Base-by-base conservation (phyloP, 2,329 filamentous ascomycete genomes). In the Phialophora tarda region DNA sequence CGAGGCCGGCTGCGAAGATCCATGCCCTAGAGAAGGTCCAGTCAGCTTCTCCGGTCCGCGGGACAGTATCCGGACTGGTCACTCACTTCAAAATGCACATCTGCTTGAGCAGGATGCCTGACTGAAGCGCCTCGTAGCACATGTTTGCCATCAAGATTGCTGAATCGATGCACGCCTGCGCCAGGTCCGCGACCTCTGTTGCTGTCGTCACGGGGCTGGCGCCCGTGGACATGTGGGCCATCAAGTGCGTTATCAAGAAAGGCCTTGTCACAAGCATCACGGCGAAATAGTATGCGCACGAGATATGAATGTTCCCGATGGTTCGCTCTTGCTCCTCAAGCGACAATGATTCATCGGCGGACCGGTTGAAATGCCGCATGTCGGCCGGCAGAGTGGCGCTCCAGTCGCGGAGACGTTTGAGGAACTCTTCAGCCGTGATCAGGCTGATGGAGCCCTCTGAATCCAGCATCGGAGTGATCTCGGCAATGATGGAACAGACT, bases 41-140 rank as follows among this genome's bases (percentile, higher is more conserved):
- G 47, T 21, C 34, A 8, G 23, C 17, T 6, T 8, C 21, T n/a
- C 38, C 38, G 3, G 26, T 59, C 41, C 12, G 4, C 14, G 32
- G 32, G 21, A 32, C 11, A 28, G n/a, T 14, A 48, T 14, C 3
- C 8, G 32, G 8, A 8, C 21, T 8, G 4, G 32, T 23, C 53
- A 70, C 82, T 75, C 74, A 86, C 85, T 87, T 88, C 62, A 88
- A 75, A 4, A 88, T 82, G 47, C 83, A 85, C 85, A 87, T 86
- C 62, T 87, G 87, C 8, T 79, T 80, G 12, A 84, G 76, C 0
- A 86, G 72, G 0, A 84, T 59, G 0, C 77, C 76, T 1, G 81
- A 78, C 8, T 78, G 78, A 11, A 81, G 75, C 0, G 83, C 80
- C 62, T 86, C 81, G 23, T 79, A 71, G 58, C 84, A 86, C 21